Base-by-base conservation (phyloP, 371 early-diverging fungal genomes). In the Conidiobolus incongruus region DNA sequence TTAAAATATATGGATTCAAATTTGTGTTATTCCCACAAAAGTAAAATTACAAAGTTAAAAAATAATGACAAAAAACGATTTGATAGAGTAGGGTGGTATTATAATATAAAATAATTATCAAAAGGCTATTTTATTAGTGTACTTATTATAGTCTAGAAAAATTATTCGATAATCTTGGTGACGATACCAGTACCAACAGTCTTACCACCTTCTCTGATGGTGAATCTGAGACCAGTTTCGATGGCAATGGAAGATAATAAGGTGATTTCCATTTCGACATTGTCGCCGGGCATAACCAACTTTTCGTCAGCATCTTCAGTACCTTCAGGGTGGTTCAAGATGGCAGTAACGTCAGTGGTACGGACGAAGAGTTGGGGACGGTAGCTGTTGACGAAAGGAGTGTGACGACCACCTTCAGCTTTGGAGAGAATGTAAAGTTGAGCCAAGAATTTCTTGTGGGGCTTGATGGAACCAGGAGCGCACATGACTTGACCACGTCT, bases 211-310 rank as follows among this genome's bases (percentile, higher is more conserved):
- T 96, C 97, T 55, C 97, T 87, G 47, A 96, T 76, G 46, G 95
- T 93, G 71, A 94, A 96, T 48, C 93, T 74, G 58, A 82, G 69
- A 48, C 93, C 93, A 54, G 75, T 74, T 55, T 94, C 90, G 51
- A 94, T 62, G 40, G 95, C 87, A 48, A 93, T 68, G 28, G 78
- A 74, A 47, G 67, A 58, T 30, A 70, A 56, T 48, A 91, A 71
- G 59, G 85, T 83, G 58, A 84, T 74, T 50, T 66, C 53, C 69
- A 92, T 65, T 47, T 72, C 71, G 22, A 89, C 76, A 50, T 93
- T 89, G 58, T 94, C 95, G 44, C 97, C 97, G n/a, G 97, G 97
- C 86, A 92, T 86, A 47, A 96, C 75, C 77, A 93, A 78, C 74
- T 87, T 81, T 41, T 87, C 85, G 36, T 81, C 76, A 17, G 81